These are phyloP conservation scores for Diplogelasinospora grovesii DNA, from an alignment of 495 filamentous ascomycete genomes.

Conservation along the genomic window DNA sequence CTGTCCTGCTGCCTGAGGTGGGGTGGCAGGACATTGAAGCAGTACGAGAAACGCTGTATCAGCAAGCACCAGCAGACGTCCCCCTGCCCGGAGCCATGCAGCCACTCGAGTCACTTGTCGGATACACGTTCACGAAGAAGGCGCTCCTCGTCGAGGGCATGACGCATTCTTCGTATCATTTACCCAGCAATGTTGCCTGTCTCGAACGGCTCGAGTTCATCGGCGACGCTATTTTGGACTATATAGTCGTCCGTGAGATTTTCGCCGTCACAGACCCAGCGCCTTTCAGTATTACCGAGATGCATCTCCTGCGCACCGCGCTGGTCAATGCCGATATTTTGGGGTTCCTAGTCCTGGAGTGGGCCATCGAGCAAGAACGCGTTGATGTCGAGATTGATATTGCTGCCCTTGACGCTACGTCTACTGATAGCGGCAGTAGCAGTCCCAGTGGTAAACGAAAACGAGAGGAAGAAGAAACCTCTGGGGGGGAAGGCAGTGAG, in stretches of 20 bases:
- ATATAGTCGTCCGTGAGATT: slow-evolving; percentile 53
- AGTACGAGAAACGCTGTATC: slow-evolving; percentile 26
- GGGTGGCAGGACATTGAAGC: slow-evolving; percentile 43
- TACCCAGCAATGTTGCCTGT: slow-evolving; percentile 43
- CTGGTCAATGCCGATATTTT: slow-evolving; percentile 81
- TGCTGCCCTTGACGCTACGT: too few relatives aligned
- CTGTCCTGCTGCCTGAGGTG: slow-evolving; percentile 58
- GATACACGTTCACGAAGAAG: slow-evolving; percentile 66
- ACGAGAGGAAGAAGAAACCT: too few relatives aligned
- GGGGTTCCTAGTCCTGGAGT: slow-evolving; percentile 72
- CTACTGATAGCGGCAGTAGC: neutral
- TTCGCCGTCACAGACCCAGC: slow-evolving; percentile 21
- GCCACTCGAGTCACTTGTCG: slow-evolving; percentile 52
- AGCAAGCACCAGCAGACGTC: slow-evolving; percentile 21
- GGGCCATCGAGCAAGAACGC: slow-evolving; percentile 27
- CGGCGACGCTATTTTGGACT: slow-evolving; percentile 82
- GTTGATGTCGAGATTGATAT: slow-evolving; percentile 14
- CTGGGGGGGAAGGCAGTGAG: neutral
- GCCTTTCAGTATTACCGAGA: slow-evolving; percentile 52
- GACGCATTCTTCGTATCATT: slow-evolving; percentile 68
- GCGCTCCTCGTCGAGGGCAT: slow-evolving; percentile 74
- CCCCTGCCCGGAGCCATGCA: slow-evolving; percentile 19
- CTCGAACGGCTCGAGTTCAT: slow-evolving; percentile 89
- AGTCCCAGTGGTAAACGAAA: too few relatives aligned
- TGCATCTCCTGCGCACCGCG: slow-evolving; percentile 70